Conservation (phyloP, 2,329 filamentous ascomycete genomes). For the Arthrobotrys megalospora region DNA sequence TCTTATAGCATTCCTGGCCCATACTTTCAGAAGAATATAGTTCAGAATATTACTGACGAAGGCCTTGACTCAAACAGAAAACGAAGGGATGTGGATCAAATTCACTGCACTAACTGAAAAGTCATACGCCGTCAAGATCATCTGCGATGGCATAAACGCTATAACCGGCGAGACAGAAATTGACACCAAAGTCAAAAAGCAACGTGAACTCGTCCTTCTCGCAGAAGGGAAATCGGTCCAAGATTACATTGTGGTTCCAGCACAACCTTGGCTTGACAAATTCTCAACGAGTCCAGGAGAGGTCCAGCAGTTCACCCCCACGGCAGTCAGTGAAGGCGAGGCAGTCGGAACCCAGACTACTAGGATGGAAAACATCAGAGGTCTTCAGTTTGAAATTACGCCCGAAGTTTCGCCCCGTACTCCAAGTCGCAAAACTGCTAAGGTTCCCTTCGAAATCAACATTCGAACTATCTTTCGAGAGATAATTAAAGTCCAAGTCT, state of each 20-base stretch:
- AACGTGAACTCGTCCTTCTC: background rate
- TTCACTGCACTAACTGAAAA: constrained; percentile 62
- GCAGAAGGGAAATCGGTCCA: constrained; percentile 64
- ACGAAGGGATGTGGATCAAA: constrained; percentile 69
- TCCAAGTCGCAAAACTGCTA: no score
- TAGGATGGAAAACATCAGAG: constrained; percentile 67
- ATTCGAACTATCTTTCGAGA: no score
- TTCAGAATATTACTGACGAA: no score
- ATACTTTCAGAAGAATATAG: no score
- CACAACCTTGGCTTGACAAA: constrained; percentile 69
- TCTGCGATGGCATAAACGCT: constrained; percentile 68
- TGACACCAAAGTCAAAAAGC: background rate
- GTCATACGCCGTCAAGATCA: constrained; percentile 68
- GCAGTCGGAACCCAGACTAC: constrained; percentile 70
- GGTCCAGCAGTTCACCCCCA: constrained; percentile 71
- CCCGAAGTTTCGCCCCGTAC: no score
- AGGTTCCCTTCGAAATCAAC: no score
- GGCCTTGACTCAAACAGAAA: constrained; percentile 63
- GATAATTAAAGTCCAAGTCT: no score
- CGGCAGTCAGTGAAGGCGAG: constrained; percentile 68
- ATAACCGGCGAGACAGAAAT: constrained; percentile 66
- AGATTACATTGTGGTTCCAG: constrained; percentile 69
- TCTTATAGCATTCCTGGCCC: no score
- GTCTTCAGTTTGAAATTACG: constrained; percentile 70
- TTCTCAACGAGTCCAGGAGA: constrained; percentile 66